Percentiles rank a stretch among this genome's conserved stretches.
These are phyloP conservation scores for Zygosaccharomyces kombuchaensis DNA, from an alignment of 805 yeast species.

Conservation along the genomic window DNA sequence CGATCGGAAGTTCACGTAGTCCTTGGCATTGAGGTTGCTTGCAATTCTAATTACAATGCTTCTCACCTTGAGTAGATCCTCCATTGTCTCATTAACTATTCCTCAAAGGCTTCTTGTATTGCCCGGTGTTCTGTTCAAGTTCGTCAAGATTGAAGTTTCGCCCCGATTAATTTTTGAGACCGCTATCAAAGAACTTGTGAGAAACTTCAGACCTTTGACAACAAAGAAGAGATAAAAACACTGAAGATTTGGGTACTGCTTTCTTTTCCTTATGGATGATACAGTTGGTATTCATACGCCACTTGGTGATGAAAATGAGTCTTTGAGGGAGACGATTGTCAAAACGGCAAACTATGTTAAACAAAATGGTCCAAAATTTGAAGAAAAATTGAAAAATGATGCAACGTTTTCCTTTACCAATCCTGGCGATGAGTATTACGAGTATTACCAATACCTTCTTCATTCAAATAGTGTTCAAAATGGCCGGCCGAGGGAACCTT, in stretches of 20 bases:
- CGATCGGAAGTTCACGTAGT: conserved; percentile 25
- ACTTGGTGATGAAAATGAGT: conserved; percentile 27
- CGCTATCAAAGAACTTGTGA: not conserved
- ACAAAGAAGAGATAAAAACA: not conserved
- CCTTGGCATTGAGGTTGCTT: conserved; percentile 19
- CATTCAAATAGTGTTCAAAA: conserved; percentile 15
- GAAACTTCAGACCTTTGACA: not conserved
- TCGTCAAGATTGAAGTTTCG: not conserved
- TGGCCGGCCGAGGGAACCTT: conserved; percentile 25
- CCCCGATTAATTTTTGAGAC: not conserved
- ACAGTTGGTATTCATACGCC: not conserved
- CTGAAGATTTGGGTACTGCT: not conserved
- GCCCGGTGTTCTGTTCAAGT: not conserved
- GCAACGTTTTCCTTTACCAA: conserved; percentile 62
- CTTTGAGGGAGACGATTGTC: conserved; percentile 48
- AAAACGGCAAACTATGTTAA: conserved; percentile 69
- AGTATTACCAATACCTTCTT: conserved; percentile 42
- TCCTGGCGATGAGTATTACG: conserved; percentile 49
- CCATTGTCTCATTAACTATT: conserved; percentile 15
- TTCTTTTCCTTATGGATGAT: not conserved
- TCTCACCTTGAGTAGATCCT: conserved; percentile 25
- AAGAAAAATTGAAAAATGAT: conserved; percentile 50
- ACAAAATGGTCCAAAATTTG: conserved; percentile 66
- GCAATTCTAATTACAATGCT: conserved; percentile 26
- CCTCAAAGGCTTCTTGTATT: not conserved